phyloP scores from a whole-genome alignment of 2,329 filamentous ascomycete genomes.

The Penicillium sp. region DNA sequence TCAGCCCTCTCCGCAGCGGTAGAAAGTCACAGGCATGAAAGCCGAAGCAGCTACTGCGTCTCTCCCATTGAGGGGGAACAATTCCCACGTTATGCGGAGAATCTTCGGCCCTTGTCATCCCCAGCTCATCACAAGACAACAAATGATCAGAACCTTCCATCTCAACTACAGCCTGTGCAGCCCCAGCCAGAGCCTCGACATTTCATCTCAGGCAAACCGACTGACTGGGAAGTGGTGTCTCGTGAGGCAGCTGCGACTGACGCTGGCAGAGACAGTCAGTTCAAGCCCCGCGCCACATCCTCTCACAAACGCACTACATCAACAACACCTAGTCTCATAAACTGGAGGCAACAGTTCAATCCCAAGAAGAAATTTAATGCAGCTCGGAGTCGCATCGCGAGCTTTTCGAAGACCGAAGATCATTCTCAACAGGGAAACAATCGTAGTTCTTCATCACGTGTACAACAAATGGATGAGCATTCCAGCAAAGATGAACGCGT shows the following conservation, averaged over 20 bases:
- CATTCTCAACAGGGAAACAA: constrained; percentile 51
- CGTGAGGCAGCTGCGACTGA: constrained; percentile 60
- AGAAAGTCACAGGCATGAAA: constrained; percentile 9
- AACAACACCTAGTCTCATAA: constrained; percentile 28
- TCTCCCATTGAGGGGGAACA: constrained; percentile 17
- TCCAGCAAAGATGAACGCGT: constrained; percentile 24
- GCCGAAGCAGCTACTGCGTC: constrained; percentile 23
- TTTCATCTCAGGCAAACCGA: constrained; percentile 17
- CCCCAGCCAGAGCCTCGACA: constrained; percentile 12
- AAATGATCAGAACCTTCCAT: background rate
- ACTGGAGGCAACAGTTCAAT: constrained; percentile 37
- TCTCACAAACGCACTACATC: constrained; percentile 30
- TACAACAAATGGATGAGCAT: constrained; percentile 19
- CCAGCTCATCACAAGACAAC: constrained; percentile 4
- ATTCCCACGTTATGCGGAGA: constrained; percentile 5
- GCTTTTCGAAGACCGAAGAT: constrained; percentile 58
- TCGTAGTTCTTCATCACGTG: constrained; percentile 56
- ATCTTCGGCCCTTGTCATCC: constrained; percentile 5
- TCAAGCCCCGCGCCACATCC: constrained; percentile 48
- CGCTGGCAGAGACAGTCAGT: constrained; percentile 54
- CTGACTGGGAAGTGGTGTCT: constrained; percentile 62
- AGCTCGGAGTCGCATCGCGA: constrained; percentile 27
- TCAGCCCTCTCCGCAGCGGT: constrained; percentile 16
- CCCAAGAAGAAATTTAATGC: constrained; percentile 36
- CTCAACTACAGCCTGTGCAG: constrained; percentile 2